These are phyloP conservation scores for Tubosaeta sp. DNA, from an alignment of 768 basidiomycete species.

Conservation along the genomic window DNA sequence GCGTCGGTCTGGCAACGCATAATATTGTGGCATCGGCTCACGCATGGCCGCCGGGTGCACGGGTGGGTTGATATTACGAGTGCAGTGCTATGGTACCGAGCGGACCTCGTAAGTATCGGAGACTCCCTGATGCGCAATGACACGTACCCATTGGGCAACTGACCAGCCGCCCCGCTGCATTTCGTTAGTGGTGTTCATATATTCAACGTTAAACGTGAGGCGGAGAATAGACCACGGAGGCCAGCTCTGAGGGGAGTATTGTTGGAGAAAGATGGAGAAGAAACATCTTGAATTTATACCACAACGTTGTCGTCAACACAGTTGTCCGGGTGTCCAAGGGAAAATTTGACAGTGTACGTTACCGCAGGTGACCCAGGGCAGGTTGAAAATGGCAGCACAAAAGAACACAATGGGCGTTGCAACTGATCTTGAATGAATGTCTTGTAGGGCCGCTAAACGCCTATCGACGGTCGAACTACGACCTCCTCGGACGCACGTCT, in stretches of 20 bases:
- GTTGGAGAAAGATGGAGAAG: background rate
- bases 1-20: slow-evolving; percentile 12
- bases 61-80: slow-evolving; percentile 10
- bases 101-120: background rate
- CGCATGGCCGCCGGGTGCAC: slow-evolving; percentile 14
- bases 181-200: background rate
- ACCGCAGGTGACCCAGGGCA: background rate
- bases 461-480: background rate
- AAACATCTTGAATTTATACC: slow-evolving; percentile 9
- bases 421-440: slow-evolving; percentile 2
- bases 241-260: background rate
- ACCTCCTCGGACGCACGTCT: background rate
- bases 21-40: slow-evolving; percentile 18
- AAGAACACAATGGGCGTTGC: slow-evolving; percentile 8
- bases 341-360: background rate
- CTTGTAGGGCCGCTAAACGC: background rate
- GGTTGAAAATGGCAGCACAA: background rate
- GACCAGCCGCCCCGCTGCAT: background rate
- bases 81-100: slow-evolving; percentile 14
- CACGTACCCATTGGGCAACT: slow-evolving; percentile 4
- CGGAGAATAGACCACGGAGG: slow-evolving; percentile 2
- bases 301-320: slow-evolving; percentile 14
- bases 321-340: background rate
- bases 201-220: background rate
- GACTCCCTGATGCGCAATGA: no score